Evolutionary conservation across 352 stramenopile species (phyloP), one percentile per base, ranked within the genome.

Genomic region (Aphanomyces invadans): DNA sequence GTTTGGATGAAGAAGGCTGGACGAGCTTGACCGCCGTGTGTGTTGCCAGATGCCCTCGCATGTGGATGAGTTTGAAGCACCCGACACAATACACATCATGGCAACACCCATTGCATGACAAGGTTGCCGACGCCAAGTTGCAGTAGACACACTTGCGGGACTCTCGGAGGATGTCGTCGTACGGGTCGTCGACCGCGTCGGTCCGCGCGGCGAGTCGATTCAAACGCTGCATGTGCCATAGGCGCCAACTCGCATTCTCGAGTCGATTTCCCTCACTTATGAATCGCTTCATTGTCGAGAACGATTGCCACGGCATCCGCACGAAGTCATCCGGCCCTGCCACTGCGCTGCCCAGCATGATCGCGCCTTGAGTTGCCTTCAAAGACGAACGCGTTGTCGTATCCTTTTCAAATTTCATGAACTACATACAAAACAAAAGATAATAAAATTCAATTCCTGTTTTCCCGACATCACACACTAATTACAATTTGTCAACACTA

Each of bases 1-100:
- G 52, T 62, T 78, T 42, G 36, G 36, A 42, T 7, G 36, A 42
- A 42, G 36, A 15, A 15, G 36, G 36, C n/a, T n/a, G n/a, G n/a
- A n/a, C 65, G 72, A 79, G 81, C 71, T 88, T 89, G 63, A 84
- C 73, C 44, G 83, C 83, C 33, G 85, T 92, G 67, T 92, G 85
- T 2, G 83, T 89, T 9, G 85, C 83, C 46, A 94, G 68, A 62
- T 85, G 84, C 60, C 85, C 85, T 54, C 89, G 89, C 78, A 90
- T 94, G 70, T 94, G 85, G 42, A 94, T 81, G 57, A 94, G 73
- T 65, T 92, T 94, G 70, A 94, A 94, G 77, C 85, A 94, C 55
- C 77, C 86, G 31, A 90, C 79, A 66, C 85, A 94, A 73, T 94
- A 94, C 4, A 74, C 76, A 73, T 94, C 85, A 60, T 92, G 83